Percentiles rank a stretch among this genome's conserved stretches.
phyloP scores from a whole-genome alignment of 1,284 basidiomycete genomes.

The Vanrija humicola region DNA sequence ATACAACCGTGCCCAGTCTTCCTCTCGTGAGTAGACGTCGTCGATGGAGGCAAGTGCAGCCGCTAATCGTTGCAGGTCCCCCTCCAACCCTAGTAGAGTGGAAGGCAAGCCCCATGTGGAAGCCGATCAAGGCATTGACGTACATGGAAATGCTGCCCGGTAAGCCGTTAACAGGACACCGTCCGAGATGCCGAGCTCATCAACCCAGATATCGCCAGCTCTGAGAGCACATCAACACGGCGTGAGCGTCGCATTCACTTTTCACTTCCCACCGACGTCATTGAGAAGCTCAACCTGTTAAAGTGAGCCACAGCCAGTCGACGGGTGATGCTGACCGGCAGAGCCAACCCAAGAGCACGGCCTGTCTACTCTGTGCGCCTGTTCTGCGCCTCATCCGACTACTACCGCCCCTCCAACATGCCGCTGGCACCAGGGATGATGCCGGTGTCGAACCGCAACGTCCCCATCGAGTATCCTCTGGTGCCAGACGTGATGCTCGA shows the following conservation, averaged over 20 bases:
- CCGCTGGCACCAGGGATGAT: conserved; percentile 42
- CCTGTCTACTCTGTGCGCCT: conserved; percentile 59
- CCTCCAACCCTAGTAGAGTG: conserved; percentile 31
- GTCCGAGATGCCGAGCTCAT: background rate
- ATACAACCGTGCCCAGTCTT: background rate
- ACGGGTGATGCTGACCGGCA: conserved; percentile 5
- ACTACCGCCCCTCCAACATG: conserved; percentile 56
- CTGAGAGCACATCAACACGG: conserved; percentile 31
- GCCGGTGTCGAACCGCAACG: conserved; percentile 23
- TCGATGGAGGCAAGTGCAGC: background rate
- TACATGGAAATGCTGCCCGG: conserved; percentile 39
- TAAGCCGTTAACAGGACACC: conserved; percentile 1
- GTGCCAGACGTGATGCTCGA: conserved; percentile 90
- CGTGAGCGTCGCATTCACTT: conserved; percentile 31
- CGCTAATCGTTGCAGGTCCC: conserved; percentile 5
- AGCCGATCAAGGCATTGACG: conserved; percentile 41
- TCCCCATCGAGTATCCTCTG: conserved; percentile 82
- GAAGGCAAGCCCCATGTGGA: conserved; percentile 48
- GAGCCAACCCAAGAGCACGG: conserved; percentile 21
- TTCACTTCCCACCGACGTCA: conserved; percentile 28
- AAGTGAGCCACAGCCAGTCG: conserved; percentile 20
- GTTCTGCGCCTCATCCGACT: conserved; percentile 88
- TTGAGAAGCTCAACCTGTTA: conserved; percentile 33
- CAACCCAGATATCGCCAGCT: conserved; percentile 27
- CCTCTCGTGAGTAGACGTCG: background rate